phyloP scores from a whole-genome alignment of 1,139 yeast species.

The Pichia norvegensis region DNA sequence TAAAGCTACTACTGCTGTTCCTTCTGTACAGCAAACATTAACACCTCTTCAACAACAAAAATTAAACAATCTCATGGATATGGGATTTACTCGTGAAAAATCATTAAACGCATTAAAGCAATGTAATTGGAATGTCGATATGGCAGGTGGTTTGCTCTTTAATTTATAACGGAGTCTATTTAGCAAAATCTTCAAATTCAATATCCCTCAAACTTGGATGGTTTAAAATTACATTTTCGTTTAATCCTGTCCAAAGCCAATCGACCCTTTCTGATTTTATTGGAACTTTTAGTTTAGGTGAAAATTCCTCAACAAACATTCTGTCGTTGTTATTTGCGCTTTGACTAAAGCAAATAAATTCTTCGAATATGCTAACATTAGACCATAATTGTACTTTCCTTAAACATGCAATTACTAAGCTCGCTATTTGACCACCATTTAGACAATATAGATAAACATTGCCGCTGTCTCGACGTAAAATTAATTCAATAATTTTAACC shows the following conservation, averaged over 20 bases:
- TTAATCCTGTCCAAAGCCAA: constrained; percentile 76
- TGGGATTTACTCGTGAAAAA: constrained; percentile 65
- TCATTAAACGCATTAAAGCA: constrained; percentile 58
- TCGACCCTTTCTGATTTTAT: constrained; percentile 37
- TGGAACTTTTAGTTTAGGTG: constrained; percentile 53
- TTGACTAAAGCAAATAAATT: constrained; percentile 71
- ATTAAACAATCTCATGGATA: constrained; percentile 46
- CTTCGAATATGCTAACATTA: constrained; percentile 78
- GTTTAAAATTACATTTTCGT: constrained; percentile 38
- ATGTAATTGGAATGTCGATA: constrained; percentile 70
- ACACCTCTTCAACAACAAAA: constrained; percentile 14
- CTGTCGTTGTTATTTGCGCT: constrained; percentile 78
- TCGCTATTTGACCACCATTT: constrained; percentile 84
- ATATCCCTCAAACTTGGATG: constrained; percentile 29
- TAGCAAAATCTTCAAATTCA: background rate
- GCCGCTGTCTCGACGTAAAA: constrained; percentile 50
- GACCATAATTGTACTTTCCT: constrained; percentile 86
- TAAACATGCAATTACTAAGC: constrained; percentile 77
- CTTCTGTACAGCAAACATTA: constrained; percentile 16
- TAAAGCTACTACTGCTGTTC: background rate
- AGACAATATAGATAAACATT: constrained; percentile 82
- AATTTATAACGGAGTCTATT: background rate
- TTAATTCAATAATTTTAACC: constrained; percentile 47
- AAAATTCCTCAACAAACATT: constrained; percentile 71
- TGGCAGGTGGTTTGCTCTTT: constrained; percentile 57